Evolutionary conservation across 1,284 basidiomycete species (phyloP).

Genomic region (Cystobasidiaceae sp.): DNA sequence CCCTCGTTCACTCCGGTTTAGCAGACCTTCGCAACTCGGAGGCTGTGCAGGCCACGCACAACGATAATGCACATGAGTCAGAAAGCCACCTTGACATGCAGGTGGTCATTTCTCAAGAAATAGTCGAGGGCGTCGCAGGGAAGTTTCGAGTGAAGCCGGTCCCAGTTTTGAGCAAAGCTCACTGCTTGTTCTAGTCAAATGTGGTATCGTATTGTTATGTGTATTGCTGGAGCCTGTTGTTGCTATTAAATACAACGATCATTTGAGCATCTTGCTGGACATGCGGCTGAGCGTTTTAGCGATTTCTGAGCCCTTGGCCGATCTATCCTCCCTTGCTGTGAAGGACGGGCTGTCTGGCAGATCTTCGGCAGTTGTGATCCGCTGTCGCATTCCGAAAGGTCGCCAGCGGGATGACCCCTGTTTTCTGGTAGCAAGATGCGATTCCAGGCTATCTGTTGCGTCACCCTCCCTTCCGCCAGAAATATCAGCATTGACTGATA

Average conservation of each 20-base stretch:
- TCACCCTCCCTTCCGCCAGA: neutral
- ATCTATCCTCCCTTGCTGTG: neutral
- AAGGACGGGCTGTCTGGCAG: conserved; percentile 26
- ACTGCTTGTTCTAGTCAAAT: conserved; percentile 13
- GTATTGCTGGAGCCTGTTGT: too few relatives aligned
- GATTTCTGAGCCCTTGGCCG: neutral
- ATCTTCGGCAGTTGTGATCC: neutral
- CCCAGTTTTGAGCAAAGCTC: conserved; percentile 4
- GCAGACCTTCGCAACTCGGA: conserved; percentile 54
- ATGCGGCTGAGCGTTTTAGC: conserved; percentile 17
- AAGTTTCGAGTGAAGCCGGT: conserved; percentile 58
- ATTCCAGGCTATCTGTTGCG: conserved; percentile 1
- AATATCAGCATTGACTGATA: neutral
- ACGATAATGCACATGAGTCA: too few relatives aligned
- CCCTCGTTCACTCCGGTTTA: conserved; percentile 79
- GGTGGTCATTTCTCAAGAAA: conserved; percentile 62
- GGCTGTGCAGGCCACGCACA: too few relatives aligned
- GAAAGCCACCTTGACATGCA: too few relatives aligned
- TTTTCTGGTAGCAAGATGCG: neutral
- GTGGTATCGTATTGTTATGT: neutral
- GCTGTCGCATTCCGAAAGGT: conserved; percentile 1
- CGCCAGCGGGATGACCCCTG: conserved; percentile 9
- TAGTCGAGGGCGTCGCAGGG: conserved; percentile 63
- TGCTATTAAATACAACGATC: too few relatives aligned
- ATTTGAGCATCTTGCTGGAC: too few relatives aligned